phyloP scores from a whole-genome alignment of 208 protist genomes.

The Leishmania amazonensis region DNA sequence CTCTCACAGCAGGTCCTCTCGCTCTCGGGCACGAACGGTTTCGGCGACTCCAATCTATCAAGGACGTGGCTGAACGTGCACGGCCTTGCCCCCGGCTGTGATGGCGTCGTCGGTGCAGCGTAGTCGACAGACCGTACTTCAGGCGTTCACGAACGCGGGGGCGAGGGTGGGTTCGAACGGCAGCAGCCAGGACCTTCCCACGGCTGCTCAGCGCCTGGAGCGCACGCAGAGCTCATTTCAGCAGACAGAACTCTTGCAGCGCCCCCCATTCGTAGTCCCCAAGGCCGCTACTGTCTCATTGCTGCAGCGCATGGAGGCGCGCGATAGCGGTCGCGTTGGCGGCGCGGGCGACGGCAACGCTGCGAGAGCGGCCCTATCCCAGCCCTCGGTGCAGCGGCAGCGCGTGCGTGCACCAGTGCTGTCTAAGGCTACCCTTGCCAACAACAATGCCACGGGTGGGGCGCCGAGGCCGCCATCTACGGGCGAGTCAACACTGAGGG shows the following conservation, averaged over 20 bases:
- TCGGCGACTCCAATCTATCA: background rate
- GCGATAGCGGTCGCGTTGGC: background rate
- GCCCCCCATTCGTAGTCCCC: background rate
- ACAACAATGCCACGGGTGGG: background rate
- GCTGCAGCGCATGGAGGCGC: background rate
- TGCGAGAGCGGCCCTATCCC: constrained; percentile 10
- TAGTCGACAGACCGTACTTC: constrained; percentile 5
- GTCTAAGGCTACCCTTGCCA: background rate
- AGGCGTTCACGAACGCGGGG: background rate
- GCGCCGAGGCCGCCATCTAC: background rate
- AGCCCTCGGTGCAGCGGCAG: constrained; percentile 14
- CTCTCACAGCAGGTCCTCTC: background rate
- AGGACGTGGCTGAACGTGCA: background rate
- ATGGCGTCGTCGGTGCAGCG: constrained; percentile 17
- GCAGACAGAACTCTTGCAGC: background rate
- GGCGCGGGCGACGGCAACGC: constrained; percentile 2
- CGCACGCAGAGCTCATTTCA: background rate
- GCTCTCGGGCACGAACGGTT: background rate
- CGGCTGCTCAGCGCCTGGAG: background rate
- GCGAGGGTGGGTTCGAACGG: background rate
- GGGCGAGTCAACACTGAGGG: background rate
- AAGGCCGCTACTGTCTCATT: background rate
- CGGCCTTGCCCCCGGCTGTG: background rate
- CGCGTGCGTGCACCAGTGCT: background rate
- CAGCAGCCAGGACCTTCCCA: background rate